A percentile compares a stretch with the other conserved stretches of the same genome.
Evolutionary conservation across 1,284 basidiomycete species (phyloP).

Genomic region (Phellopilus nigrolimitatus): DNA sequence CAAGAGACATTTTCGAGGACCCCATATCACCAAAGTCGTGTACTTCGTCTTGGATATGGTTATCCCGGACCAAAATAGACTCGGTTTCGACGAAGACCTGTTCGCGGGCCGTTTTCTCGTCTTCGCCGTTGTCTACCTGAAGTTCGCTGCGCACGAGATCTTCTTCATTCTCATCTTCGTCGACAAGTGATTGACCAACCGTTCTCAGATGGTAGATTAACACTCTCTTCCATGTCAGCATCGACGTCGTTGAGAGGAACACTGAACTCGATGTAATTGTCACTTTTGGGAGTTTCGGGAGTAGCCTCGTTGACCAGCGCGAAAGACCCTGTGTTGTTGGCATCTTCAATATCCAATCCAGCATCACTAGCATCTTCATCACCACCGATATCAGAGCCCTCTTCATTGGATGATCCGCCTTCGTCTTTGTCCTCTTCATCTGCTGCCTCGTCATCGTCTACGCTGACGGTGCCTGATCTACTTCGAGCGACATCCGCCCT

Average conservation of each 20-base stretch:
- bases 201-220: not conserved
- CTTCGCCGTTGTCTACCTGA: not conserved
- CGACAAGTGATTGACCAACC: not conserved
- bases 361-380: not conserved
- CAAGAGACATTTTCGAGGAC: not conserved
- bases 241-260: slow-evolving; percentile 8
- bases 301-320: slow-evolving; percentile 13
- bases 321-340: not conserved
- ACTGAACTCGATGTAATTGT: slow-evolving; percentile 1
- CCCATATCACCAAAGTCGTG: not conserved
- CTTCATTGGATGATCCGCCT: slow-evolving; percentile 23
- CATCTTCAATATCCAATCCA: not conserved
- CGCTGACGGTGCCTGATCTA: slow-evolving; percentile 17
- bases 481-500: slow-evolving; percentile 34
- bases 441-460: slow-evolving; percentile 21
- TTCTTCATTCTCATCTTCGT: not conserved
- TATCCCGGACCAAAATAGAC: too few relatives aligned
- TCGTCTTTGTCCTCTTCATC: slow-evolving; percentile 32
- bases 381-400: slow-evolving; percentile 14
- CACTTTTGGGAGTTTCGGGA: not conserved
- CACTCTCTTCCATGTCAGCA: not conserved
- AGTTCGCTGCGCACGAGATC: not conserved
- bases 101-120: not conserved
- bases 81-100: not conserved
- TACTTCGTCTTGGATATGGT: not conserved